These are phyloP conservation scores for Mychonastes homosphaera DNA, from an alignment of 139 green algal species.

Conservation along the genomic window DNA sequence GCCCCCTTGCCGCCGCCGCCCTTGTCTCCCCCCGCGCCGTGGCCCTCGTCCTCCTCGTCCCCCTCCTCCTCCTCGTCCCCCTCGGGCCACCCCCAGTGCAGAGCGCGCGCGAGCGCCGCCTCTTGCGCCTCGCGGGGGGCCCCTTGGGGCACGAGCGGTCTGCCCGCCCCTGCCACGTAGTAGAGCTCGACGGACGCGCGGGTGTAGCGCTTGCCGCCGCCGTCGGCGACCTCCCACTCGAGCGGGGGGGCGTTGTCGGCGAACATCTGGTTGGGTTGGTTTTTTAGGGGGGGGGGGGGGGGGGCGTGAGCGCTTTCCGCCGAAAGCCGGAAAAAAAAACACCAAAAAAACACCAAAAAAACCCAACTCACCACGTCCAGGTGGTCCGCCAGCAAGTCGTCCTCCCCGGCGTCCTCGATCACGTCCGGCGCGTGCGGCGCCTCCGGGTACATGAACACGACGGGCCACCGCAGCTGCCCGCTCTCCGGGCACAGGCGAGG, in stretches of 20 bases:
- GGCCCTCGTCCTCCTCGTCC: conserved; percentile 44
- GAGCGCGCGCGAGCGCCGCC: conserved; percentile 32
- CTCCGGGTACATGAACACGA: conserved; percentile 85
- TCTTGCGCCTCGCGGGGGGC: no score
- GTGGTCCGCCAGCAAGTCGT: conserved; percentile 53
- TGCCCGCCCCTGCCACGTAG: conserved; percentile 59
- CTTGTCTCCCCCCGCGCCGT: conserved; percentile 38
- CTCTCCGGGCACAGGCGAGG: no score
- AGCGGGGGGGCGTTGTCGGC: conserved; percentile 51
- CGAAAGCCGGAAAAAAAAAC: not conserved
- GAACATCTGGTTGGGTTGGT: conserved; percentile 41
- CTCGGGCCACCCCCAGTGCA: conserved; percentile 60
- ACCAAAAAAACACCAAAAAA: not conserved
- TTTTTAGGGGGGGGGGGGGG: not conserved
- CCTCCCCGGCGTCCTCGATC: conserved; percentile 69
- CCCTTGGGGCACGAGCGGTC: no score
- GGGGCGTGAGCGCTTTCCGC: no score
- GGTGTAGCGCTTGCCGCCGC: no score
- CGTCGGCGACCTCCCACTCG: conserved; percentile 58
- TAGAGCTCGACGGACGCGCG: conserved; percentile 69
- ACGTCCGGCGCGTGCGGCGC: conserved; percentile 64
- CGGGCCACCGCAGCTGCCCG: conserved; percentile 66
- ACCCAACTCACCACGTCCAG: conserved; percentile 55
- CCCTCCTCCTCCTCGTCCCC: conserved; percentile 22
- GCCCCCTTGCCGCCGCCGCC: no score